phyloP scores from a whole-genome alignment of 257 asterid species.

The Plectranthus barbatus region DNA sequence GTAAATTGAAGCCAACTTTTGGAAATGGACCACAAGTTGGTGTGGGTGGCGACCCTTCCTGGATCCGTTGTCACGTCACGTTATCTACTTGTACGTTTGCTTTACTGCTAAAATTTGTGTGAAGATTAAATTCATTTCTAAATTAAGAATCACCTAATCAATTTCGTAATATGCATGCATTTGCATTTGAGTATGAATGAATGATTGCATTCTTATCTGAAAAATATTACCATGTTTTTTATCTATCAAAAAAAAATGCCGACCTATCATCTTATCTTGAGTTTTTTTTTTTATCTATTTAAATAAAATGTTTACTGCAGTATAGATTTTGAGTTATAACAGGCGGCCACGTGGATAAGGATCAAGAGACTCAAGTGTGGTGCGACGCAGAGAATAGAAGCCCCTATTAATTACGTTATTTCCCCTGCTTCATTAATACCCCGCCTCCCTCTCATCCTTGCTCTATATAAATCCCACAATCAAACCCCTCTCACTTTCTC shows the following conservation, averaged over 20 bases:
- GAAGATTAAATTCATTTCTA: not conserved
- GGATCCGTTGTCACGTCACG: slow-evolving; percentile 28
- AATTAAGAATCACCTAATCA: not conserved
- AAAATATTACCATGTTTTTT: not conserved
- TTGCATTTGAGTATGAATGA: not conserved
- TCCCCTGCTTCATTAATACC: slow-evolving; percentile 22
- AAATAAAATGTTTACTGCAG: no score
- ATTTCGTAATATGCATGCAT: not conserved
- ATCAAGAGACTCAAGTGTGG: not conserved
- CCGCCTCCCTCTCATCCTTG: slow-evolving; percentile 34
- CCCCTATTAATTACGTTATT: slow-evolving; percentile 6
- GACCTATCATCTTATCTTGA: not conserved
- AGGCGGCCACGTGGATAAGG: not conserved
- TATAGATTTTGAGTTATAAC: no score
- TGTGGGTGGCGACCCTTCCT: slow-evolving; percentile 18
- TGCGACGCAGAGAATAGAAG: not conserved
- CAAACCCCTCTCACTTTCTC: slow-evolving; percentile 12
- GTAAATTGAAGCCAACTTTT: slow-evolving; percentile 28
- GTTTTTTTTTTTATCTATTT: no score
- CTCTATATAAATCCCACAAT: slow-evolving; percentile 17
- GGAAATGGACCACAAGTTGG: slow-evolving; percentile 28
- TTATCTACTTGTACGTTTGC: not conserved
- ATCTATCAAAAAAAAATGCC: not conserved
- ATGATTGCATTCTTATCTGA: not conserved
- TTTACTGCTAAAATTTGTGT: not conserved